A percentile compares a stretch with the other conserved stretches of the same genome.
phyloP scores from a whole-genome alignment of 352 stramenopile genomes.

The Phytophthora ohioensis region DNA sequence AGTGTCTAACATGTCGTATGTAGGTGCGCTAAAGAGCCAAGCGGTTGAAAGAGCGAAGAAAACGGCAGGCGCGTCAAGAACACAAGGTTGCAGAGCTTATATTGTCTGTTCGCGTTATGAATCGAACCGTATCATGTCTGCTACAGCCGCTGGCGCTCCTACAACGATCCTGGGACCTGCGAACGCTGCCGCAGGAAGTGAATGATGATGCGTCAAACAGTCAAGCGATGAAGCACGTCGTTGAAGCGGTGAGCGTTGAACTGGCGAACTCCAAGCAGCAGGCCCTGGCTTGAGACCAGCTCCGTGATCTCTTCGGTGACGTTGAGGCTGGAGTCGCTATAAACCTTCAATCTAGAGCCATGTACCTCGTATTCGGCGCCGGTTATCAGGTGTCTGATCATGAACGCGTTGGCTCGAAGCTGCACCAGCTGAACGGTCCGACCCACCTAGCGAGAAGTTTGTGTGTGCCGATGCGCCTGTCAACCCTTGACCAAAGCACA shows the following conservation, averaged over 20 bases:
- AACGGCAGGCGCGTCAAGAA: no score
- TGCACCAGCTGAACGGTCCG: slow-evolving; percentile 4
- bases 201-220: no score
- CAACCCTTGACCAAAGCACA: slow-evolving; percentile 18
- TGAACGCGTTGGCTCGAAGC: slow-evolving; percentile 1
- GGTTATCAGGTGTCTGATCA: slow-evolving; percentile 11
- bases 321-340: not conserved
- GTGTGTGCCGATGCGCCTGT: not conserved
- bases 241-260: slow-evolving; percentile 1
- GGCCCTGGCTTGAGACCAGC: slow-evolving; percentile 1
- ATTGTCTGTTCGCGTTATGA: no score
- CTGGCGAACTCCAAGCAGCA: slow-evolving; percentile 1
- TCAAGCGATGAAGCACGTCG: not conserved
- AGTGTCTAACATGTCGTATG: no score
- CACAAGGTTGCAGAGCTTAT: no score
- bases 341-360: not conserved
- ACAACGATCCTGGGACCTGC: no score
- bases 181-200: no score
- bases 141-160: no score
- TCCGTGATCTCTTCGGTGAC: slow-evolving; percentile 6
- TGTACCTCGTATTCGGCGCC: not conserved
- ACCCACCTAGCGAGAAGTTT: slow-evolving; percentile 21
- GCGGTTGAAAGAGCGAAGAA: no score
- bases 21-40: no score
- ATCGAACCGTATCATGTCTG: no score